Percentiles rank a stretch among this genome's conserved stretches.
phyloP scores from a whole-genome alignment of 768 basidiomycete genomes.

The Phylloporus arenicola region DNA sequence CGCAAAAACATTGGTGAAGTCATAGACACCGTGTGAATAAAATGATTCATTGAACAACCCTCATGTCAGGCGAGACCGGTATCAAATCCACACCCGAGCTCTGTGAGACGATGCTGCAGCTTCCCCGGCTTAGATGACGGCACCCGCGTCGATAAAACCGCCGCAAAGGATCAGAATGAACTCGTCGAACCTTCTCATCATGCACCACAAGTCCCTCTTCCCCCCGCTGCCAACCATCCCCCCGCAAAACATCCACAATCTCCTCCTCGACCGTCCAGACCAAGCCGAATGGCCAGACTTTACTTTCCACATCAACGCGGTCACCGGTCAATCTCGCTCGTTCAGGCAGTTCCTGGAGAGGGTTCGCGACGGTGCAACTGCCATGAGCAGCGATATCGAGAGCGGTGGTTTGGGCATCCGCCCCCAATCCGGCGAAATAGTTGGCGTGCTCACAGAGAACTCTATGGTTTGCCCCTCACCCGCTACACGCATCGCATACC shows the following conservation, averaged over 20 bases:
- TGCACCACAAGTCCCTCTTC: constrained; percentile 56
- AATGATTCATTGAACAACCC: no score
- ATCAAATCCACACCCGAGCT: no score
- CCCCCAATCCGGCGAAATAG: constrained; percentile 45
- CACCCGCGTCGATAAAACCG: neutral
- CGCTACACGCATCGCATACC: neutral
- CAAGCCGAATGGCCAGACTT: constrained; percentile 53
- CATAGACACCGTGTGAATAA: neutral
- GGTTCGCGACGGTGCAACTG: constrained; percentile 53
- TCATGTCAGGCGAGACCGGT: no score
- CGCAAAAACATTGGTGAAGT: constrained; percentile 1
- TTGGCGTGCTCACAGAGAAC: constrained; percentile 69
- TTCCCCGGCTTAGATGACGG: neutral
- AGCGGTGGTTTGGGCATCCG: constrained; percentile 55
- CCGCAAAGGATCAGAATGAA: neutral
- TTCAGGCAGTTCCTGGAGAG: constrained; percentile 47
- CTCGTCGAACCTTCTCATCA: constrained; percentile 15
- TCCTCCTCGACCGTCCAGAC: constrained; percentile 52
- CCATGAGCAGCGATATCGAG: constrained; percentile 39
- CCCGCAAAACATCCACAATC: constrained; percentile 50
- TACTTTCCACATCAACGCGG: constrained; percentile 50
- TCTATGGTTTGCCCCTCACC: constrained; percentile 41
- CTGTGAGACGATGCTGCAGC: no score
- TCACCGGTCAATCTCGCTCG: constrained; percentile 42
- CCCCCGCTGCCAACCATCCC: constrained; percentile 47